A percentile compares a stretch with the other conserved stretches of the same genome.
Conservation (phyloP, 345 rosid species). For the Citrus medica region DNA sequence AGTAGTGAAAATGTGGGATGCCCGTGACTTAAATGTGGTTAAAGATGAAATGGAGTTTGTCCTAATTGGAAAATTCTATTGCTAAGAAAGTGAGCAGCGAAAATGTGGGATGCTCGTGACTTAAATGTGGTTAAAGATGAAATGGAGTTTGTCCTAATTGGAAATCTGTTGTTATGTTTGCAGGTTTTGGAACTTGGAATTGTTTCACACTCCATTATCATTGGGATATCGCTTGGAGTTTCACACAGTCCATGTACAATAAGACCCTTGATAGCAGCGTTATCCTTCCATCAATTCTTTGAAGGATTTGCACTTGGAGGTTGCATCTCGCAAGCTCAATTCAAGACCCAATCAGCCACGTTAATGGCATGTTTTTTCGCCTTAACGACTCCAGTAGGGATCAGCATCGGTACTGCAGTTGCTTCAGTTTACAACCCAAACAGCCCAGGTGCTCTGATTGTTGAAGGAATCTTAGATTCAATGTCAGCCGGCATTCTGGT, state of each 20-base stretch:
- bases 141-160: not conserved
- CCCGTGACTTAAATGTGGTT: not conserved
- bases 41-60: not conserved
- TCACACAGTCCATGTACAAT: constrained; percentile 86
- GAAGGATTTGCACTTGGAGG: constrained; percentile 98
- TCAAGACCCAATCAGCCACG: constrained; percentile 44
- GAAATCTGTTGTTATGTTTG: not conserved
- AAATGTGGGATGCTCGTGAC: not conserved
- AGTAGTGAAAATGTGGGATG: too few relatives aligned
- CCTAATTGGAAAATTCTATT: not conserved
- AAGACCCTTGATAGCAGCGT: constrained; percentile 78
- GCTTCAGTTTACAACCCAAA: constrained; percentile 60
- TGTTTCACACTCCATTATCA: constrained; percentile 85
- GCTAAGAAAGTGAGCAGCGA: not conserved
- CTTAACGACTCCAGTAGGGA: constrained; percentile 69
- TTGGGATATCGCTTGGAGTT: constrained; percentile 86
- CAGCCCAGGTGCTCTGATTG: constrained; percentile 55
- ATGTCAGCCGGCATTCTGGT: constrained; percentile 84
- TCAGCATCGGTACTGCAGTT: constrained; percentile 60
- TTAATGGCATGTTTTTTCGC: constrained; percentile 79
- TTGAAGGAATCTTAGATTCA: constrained; percentile 80
- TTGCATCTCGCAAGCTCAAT: constrained; percentile 80
- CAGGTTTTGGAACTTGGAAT: constrained; percentile 95
- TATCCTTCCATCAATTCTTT: constrained; percentile 94
- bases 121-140: not conserved